Evolutionary conservation across 371 early-diverging fungal species (phyloP), one percentile per base, ranked within the genome.

Genomic region (Mucor plumbeus): DNA sequence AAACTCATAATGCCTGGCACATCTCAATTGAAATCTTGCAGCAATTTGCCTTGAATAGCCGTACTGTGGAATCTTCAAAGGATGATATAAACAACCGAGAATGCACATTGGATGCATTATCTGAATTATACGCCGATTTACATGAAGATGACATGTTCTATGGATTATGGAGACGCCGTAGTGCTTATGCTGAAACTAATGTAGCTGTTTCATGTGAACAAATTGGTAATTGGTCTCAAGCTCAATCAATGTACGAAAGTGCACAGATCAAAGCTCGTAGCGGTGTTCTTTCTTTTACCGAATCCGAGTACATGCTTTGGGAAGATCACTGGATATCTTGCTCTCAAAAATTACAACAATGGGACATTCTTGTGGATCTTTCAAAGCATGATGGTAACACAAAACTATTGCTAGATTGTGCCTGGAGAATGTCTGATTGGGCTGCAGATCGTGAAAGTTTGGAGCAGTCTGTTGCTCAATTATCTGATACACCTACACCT

Each of bases 241-340:
- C 99, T 0, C 99, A 99, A 77, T 77, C 83, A 19, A 88, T 93
- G 78, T 98, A 95, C 60, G 99, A 99, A 80, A 89, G 85, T 35
- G 97, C 98, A 0, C 99, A 99, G 68, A 86, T 83, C 61, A 97
- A 97, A 78, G 98, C 96, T 1, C 86, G 96, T 5, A 92, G 90
- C 3, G 95, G 96, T 0, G 87, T 89, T 1, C 74, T 96, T 41
- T 93, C 95, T 3, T 98, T 96, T 69, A 89, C 94, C 31, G 99
- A 99, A 75, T 87, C 96, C 0, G 99, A 99, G 74, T 98, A 97
- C 73, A 86, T 87, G 53, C 80, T 99, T 14, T 99, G 99, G 99
- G 98, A 99, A 80, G 93, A 97, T 59, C 96, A 95, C 67, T 99
- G 99, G 95, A 87, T 98, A 17, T 75, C 78, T 9, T 95, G 97